Conservation (phyloP, 768 basidiomycete genomes). For the Trametes maxima region DNA sequence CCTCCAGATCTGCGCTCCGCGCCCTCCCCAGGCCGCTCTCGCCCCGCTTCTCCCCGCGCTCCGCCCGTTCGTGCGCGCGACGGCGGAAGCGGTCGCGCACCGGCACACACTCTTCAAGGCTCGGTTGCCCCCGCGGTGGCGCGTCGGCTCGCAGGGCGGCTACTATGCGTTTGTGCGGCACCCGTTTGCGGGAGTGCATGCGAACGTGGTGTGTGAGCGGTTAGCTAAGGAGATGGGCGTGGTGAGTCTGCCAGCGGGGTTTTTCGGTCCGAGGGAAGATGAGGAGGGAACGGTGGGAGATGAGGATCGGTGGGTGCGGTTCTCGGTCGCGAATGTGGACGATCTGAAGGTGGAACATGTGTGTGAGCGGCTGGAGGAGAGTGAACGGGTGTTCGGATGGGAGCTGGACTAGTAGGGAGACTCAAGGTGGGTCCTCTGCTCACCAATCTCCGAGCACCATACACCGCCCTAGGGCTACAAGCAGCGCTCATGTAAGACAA, state of each 20-base stretch:
- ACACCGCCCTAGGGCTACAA: too few species aligned
- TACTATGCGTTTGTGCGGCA: constrained; percentile 81
- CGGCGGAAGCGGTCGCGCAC: constrained; percentile 48
- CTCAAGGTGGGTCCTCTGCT: too few species aligned
- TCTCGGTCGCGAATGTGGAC: constrained; percentile 81
- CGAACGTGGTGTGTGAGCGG: constrained; percentile 56
- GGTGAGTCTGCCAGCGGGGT: constrained; percentile 63
- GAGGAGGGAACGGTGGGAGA: constrained; percentile 36
- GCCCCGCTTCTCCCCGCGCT: constrained; percentile 54
- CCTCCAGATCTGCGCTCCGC: constrained; percentile 79
- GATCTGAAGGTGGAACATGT: constrained; percentile 58
- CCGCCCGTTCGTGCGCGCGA: constrained; percentile 51
- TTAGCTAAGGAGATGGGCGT: constrained; percentile 68
- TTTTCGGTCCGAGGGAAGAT: constrained; percentile 47
- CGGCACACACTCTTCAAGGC: constrained; percentile 61
- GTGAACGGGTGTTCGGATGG: constrained; percentile 43
- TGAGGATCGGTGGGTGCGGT: constrained; percentile 68
- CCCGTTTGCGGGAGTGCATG: constrained; percentile 51
- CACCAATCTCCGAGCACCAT: too few species aligned
- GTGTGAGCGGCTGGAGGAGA: constrained; percentile 52
- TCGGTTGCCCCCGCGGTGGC: constrained; percentile 57
- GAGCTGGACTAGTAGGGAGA: constrained; percentile 26
- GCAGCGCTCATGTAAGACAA: too few species aligned
- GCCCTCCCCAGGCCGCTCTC: constrained; percentile 71
- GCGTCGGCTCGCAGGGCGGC: constrained; percentile 63